Conservation (phyloP, 768 basidiomycete species). For the Serendipita indica region DNA sequence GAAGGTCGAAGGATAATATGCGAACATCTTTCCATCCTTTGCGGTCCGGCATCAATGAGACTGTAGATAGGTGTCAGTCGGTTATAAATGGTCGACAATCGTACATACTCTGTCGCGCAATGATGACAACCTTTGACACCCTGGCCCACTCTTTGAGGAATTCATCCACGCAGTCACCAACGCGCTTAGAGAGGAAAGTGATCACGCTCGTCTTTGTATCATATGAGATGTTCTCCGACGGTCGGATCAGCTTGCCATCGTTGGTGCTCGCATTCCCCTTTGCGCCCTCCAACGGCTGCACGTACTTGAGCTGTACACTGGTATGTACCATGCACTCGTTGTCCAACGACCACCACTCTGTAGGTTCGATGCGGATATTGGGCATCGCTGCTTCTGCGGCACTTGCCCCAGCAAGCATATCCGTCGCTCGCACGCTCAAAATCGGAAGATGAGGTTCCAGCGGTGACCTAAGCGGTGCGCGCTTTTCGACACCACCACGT, state of each 20-base stretch:
- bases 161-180: conserved; percentile 77
- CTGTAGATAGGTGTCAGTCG: conserved; percentile 25
- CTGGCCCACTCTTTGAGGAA: conserved; percentile 88
- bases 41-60: conserved; percentile 67
- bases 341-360: conserved; percentile 77
- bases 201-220: conserved; percentile 80
- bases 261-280: conserved; percentile 11
- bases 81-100: background rate
- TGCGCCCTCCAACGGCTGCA: conserved; percentile 55
- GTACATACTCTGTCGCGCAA: conserved; percentile 65
- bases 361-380: conserved; percentile 73
- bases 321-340: conserved; percentile 61
- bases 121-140: conserved; percentile 86
- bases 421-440: conserved; percentile 64
- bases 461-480: conserved; percentile 36
- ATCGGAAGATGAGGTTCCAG: conserved; percentile 67
- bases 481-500: background rate
- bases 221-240: conserved; percentile 77
- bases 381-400: conserved; percentile 89
- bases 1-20: conserved; percentile 80
- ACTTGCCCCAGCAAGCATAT: conserved; percentile 68
- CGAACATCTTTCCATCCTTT: conserved; percentile 60
- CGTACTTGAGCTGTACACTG: conserved; percentile 80
- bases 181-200: conserved; percentile 73
- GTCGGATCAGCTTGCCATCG: conserved; percentile 46